phyloP scores from a whole-genome alignment of 805 yeast species.

The Saccharomycopsis sp. region DNA sequence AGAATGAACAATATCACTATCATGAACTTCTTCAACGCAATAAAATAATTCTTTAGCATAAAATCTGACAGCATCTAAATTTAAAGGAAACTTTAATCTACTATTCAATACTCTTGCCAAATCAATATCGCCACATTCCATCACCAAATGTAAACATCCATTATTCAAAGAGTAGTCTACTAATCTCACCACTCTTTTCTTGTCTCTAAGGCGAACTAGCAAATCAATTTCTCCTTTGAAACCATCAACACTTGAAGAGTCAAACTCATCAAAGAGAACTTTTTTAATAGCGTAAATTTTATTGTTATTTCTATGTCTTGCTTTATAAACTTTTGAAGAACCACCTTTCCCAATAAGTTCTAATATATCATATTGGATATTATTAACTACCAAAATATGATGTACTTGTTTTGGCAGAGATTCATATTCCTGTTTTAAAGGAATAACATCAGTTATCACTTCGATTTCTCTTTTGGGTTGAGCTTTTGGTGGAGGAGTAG shows the following conservation, averaged over 20 bases:
- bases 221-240: conserved; percentile 87
- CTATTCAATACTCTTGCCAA: conserved; percentile 68
- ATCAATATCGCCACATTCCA: conserved; percentile 95
- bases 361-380: conserved; percentile 54
- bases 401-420: too few relatives aligned
- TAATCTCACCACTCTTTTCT: conserved; percentile 68
- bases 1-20: conserved; percentile 74
- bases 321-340: conserved; percentile 81
- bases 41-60: conserved; percentile 68
- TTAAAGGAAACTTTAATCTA: conserved; percentile 42
- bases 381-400: conserved; percentile 42
- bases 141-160: conserved; percentile 58
- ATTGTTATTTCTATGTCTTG: conserved; percentile 38
- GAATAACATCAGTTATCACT: too few relatives aligned
- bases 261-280: conserved; percentile 74
- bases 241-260: conserved; percentile 59
- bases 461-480: too few relatives aligned
- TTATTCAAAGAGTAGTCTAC: conserved; percentile 62
- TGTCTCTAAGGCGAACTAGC: conserved; percentile 44
- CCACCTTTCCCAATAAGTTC: conserved; percentile 89
- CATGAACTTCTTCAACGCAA: conserved; percentile 85
- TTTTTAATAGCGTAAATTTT: conserved; percentile 69
- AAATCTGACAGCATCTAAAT: conserved; percentile 66
- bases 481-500: too few relatives aligned
- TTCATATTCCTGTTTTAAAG: too few relatives aligned